Conservation (phyloP, 2,329 filamentous ascomycete species). For the Dothiorella sarmentorum region DNA sequence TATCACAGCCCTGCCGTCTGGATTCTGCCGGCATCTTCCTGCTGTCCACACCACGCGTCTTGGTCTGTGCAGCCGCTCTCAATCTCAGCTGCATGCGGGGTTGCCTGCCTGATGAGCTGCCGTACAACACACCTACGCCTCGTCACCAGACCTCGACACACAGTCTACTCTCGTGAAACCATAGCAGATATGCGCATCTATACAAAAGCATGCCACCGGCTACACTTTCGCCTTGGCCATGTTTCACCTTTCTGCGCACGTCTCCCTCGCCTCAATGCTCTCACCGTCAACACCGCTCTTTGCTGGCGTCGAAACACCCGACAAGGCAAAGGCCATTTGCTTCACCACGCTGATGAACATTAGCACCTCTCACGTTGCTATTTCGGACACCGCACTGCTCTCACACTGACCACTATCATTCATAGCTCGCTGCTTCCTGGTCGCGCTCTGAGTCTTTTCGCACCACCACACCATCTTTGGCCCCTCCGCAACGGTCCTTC, state of each 20-base stretch:
- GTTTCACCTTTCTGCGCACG: not conserved
- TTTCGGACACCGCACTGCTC: not conserved
- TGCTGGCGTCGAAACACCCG: not conserved
- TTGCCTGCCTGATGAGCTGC: conserved; percentile 11
- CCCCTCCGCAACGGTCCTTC: not conserved
- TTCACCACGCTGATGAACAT: no score
- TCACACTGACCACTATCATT: not conserved
- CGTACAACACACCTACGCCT: no score
- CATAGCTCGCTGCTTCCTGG: no score
- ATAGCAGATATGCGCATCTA: not conserved
- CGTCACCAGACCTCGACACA: not conserved
- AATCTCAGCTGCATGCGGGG: conserved; percentile 8
- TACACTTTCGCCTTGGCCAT: not conserved
- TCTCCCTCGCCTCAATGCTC: not conserved
- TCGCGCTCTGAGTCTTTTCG: not conserved
- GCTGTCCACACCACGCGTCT: not conserved
- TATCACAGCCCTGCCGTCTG: not conserved
- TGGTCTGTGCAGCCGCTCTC: conserved; percentile 7
- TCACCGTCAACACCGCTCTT: not conserved
- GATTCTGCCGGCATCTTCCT: not conserved
- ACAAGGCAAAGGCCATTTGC: no score
- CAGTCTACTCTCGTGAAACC: no score
- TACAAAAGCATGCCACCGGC: not conserved
- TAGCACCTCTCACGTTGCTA: no score
- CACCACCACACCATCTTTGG: not conserved